Conservation (phyloP, 2,329 filamentous ascomycete species). For the Aspergillus melleus region DNA sequence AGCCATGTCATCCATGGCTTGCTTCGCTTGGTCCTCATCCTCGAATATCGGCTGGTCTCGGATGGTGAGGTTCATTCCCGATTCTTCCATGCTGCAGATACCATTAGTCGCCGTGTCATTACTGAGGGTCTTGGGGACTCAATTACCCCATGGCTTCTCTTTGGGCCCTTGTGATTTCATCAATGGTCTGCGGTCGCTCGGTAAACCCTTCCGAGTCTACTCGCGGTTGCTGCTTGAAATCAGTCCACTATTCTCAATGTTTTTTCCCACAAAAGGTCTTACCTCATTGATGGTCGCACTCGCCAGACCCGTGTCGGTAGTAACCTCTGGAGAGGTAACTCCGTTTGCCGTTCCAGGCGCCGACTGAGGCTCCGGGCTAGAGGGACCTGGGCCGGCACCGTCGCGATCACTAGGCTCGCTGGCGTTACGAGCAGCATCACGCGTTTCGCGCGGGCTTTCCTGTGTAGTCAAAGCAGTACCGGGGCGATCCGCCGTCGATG, state of each 20-base stretch:
- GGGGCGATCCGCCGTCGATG: constrained; percentile 30
- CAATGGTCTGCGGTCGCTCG: constrained; percentile 41
- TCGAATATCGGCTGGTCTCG: constrained; percentile 51
- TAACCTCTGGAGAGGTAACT: constrained; percentile 16
- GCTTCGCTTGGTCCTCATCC: constrained; percentile 50
- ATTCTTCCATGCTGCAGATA: constrained; percentile 40
- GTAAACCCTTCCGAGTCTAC: constrained; percentile 44
- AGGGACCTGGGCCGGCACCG: constrained; percentile 16
- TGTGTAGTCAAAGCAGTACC: constrained; percentile 31
- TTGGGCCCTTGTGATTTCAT: constrained; percentile 47
- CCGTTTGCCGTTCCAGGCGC: constrained; percentile 31
- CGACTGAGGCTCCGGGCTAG: constrained; percentile 23
- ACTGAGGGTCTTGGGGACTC: background rate
- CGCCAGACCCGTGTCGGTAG: constrained; percentile 17
- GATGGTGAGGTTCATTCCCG: constrained; percentile 49
- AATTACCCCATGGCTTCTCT: constrained; percentile 45
- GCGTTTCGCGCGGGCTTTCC: constrained; percentile 21
- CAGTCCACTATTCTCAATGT: constrained; percentile 7
- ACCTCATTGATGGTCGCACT: constrained; percentile 26
- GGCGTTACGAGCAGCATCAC: constrained; percentile 23
- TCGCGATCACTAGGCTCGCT: constrained; percentile 29
- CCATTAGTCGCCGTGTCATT: constrained; percentile 15
- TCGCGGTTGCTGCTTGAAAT: constrained; percentile 22
- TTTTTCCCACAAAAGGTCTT: constrained; percentile 5
- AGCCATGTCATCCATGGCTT: constrained; percentile 50